Base-by-base conservation (phyloP, 2,329 filamentous ascomycete species). In the Penicillium corylophilum region DNA sequence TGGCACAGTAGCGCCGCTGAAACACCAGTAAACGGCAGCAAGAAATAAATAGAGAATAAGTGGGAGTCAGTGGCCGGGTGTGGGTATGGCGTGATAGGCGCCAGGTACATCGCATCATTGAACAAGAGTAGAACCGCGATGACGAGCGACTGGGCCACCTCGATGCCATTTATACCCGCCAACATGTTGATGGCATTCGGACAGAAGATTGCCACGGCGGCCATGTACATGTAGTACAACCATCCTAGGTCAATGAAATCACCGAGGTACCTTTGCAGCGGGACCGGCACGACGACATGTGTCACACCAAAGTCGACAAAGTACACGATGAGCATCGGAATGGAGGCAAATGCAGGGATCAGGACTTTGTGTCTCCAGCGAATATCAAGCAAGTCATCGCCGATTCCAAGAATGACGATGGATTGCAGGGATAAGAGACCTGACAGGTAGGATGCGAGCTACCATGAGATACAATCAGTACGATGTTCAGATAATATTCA, bases 141-240 rank as follows among this genome's bases (percentile, higher is more conserved):
- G 57, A 96, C 89, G 56, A 99, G 79, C 53, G 91, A 96, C 75
- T 99, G 94, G 10, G 88, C 85, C 49, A 97, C 94, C 72, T 99
- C 94, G 70, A 99, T 94, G 49, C 94, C 94, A 72, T 99, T 99
- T 73, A 99, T 90, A n/a, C 94, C 94, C 0, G 94, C 94, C n/a
- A 99, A 79, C 75, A 99, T 99, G 78, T 99, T 99, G 82, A 99
- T 99, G 72, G 90, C 91, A 76, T 99, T 97, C 6, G 94, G 92
- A 62, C 91, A 95, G 78, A 99, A 99, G 72, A 99, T 99, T 69
- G 93, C 89, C 61, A 99, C 83, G 50, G 89, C 87, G 46, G 90
- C 90, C 94, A 99, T 99, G 80, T 97, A 99, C 66, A 87, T 77
- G 76, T 99, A 99, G 82, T 99, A 99, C 50, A 90, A 76, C 69